Evolutionary conservation across 495 filamentous ascomycete genomes (phyloP), one percentile per base, ranked within the genome.

Genomic region (Penicillium tannophilum): DNA sequence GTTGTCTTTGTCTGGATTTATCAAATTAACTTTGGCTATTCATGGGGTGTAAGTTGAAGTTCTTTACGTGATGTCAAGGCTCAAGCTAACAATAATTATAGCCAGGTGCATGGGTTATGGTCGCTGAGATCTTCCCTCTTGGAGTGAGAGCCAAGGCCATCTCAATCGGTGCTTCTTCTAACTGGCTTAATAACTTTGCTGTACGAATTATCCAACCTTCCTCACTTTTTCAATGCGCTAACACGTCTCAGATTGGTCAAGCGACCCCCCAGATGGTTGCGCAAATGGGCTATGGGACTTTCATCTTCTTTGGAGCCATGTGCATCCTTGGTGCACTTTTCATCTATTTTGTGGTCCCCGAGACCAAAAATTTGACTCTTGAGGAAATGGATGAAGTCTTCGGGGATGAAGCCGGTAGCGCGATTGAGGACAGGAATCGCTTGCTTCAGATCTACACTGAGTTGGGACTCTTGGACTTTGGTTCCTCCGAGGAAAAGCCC

Each of bases 311-410:
- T 48, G 72, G 67, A 4, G 58, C 67, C 19, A 73, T 78, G 64
- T 82, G 81, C 63, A 65, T 74, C 20, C 39, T 80, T n/a, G 77
- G 76, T 16, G 76, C 73, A 59, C 10, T 77, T n/a, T 74, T 78
- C 60, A 76, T 82, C 54, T 82, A 75, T 68, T 62, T 68, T 41
- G 82, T 80, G 56, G 79, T 80, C 61, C 80, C 80, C 1, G 82
- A 84, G 67, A 83, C 81, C 12, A 82, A 82, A 68, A 80, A 82
- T 54, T 80, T 79, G 69, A 82, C 82, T 23, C 67, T 35, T 19
- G 48, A 51, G 48, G 48, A 51, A 26, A 33, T 51, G 20, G 48
- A 51, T 35, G 48, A 10, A 19, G 28, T 51, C 16, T 51, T 51
- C 14, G 48, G 20, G 16, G 48, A 36, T 51, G 48, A 51, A 23